These are phyloP conservation scores for Suhomyces canberraensis DNA, from an alignment of 805 yeast species.

Conservation along the genomic window DNA sequence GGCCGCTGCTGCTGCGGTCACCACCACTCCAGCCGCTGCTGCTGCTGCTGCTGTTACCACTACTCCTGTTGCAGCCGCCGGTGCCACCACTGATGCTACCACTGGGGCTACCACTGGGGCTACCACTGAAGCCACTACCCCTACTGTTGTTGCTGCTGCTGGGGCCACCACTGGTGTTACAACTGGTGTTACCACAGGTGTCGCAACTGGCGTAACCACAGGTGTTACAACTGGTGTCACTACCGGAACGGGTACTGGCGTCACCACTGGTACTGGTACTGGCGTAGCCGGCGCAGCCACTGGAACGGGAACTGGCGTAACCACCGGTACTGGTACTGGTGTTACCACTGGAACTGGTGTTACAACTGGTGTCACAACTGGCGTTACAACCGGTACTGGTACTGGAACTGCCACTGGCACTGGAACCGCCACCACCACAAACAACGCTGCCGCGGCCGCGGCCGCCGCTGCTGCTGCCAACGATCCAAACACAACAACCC, in stretches of 20 bases:
- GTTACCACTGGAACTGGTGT: slow-evolving; percentile 9
- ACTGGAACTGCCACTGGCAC: slow-evolving; percentile 11
- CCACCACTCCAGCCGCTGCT: slow-evolving; percentile 16
- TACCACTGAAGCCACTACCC: slow-evolving; percentile 11
- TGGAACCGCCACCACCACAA: slow-evolving; percentile 10
- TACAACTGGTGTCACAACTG: slow-evolving; percentile 14
- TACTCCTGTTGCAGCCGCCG: slow-evolving; percentile 15
- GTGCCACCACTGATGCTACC: slow-evolving; percentile 15
- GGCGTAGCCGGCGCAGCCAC: slow-evolving; percentile 7
- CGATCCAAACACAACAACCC: slow-evolving; percentile 13
- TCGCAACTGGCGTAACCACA: slow-evolving; percentile 13
- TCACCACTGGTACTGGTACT: slow-evolving; percentile 5
- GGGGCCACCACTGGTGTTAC: slow-evolving; percentile 8
- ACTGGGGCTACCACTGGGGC: slow-evolving; percentile 13
- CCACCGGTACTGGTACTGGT: not conserved
- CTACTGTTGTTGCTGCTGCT: slow-evolving; percentile 14
- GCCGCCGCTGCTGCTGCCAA: slow-evolving; percentile 11
- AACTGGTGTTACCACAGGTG: slow-evolving; percentile 8
- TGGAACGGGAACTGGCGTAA: slow-evolving; percentile 7
- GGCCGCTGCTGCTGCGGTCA: slow-evolving; percentile 15
- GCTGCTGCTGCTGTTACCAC: slow-evolving; percentile 17
- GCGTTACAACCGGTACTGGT: slow-evolving; percentile 11
- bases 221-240: slow-evolving; percentile 14
- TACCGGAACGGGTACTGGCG: slow-evolving; percentile 13
- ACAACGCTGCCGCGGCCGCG: slow-evolving; percentile 7